Base-by-base conservation (phyloP, 148 eudicot species). In the Chenopodium album region DNA sequence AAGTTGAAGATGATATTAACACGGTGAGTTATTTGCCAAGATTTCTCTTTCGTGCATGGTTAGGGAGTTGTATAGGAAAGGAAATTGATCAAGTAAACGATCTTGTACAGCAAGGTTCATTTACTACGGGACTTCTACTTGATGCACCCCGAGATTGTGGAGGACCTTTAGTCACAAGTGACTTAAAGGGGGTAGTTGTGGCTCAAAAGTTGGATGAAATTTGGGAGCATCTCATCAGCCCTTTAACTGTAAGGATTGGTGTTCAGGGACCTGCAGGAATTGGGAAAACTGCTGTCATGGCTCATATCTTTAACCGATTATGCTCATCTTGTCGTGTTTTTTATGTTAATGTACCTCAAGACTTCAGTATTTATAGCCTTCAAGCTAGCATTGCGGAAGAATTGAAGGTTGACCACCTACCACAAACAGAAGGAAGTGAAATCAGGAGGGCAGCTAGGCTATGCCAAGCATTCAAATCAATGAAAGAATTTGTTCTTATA, bases 211-310 rank as follows among this genome's bases (percentile, higher is more conserved):
- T 82, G 23, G 72, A 78, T 26, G 62, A 77, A 48, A 78, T 82
- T 5, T 77, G 47, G 72, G 60, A 20, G 12, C 41, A 78, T 20
- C 41, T 77, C 32, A 46, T 31, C n/a, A 64, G 72, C 54, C 59
- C 70, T 65, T 65, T 28, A 23, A 70, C 48, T 44, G 11, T 29
- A 17, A 60, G 59, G 77, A 75, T 82, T 47, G 87, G 82, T 12
- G 82, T 85, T n/a, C 65, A 73, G 46, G 87, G 84, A 23, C 14
- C 10, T 1, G 76, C 56, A 47, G 87, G 87, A 41, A 79, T 85
- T 9, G 87, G 87, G 60, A 85, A 85, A 82, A 85, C 77, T 46
- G 76, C 80, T 2, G 9, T 85, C 52, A 44, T 85, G 79, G 59
- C 37, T 31, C 60, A 78, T 4, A 29, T 82, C 22, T 59, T 78